These are phyloP conservation scores for Phyllosticta citrichinensis DNA, from an alignment of 2,329 filamentous ascomycete species.

Conservation along the genomic window DNA sequence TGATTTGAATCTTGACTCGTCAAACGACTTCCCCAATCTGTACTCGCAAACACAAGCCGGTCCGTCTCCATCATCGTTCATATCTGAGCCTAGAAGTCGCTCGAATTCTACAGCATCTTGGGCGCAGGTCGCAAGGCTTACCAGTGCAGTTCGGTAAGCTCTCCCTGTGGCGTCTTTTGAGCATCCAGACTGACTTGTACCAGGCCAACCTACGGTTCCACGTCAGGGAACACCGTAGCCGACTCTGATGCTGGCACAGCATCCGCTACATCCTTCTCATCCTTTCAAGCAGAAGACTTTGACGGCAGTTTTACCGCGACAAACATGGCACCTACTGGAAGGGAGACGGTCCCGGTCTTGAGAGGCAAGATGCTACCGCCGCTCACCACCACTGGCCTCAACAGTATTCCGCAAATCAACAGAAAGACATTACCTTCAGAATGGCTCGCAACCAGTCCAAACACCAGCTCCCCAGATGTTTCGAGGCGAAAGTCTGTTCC, in stretches of 20 bases:
- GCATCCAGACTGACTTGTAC: not conserved
- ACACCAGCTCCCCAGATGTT: not conserved
- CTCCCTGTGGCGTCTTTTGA: not conserved
- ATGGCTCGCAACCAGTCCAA: not conserved
- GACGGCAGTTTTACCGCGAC: not conserved
- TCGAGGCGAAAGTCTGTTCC: not conserved
- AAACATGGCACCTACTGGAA: not conserved
- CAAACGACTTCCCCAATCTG: slow-evolving; percentile 2
- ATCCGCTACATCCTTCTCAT: slow-evolving; percentile 7
- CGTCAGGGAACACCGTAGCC: not conserved
- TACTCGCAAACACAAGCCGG: not conserved
- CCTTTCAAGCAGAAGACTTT: slow-evolving; percentile 1
- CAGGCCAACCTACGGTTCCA: not conserved
- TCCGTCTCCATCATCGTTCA: not conserved
- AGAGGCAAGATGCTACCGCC: not conserved
- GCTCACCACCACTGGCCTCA: not conserved
- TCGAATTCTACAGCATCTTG: not conserved
- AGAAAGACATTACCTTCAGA: slow-evolving; percentile 2
- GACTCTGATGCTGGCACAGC: slow-evolving; percentile 8
- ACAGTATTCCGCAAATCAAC: not conserved
- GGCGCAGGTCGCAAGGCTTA: slow-evolving; percentile 7
- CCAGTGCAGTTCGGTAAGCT: slow-evolving; percentile 1
- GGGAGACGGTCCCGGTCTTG: not conserved
- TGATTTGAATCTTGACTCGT: not conserved
- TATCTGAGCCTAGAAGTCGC: not conserved